Evolutionary conservation across 2,329 filamentous ascomycete genomes (phyloP).

Genomic region (Paecilomyces fulvus): DNA sequence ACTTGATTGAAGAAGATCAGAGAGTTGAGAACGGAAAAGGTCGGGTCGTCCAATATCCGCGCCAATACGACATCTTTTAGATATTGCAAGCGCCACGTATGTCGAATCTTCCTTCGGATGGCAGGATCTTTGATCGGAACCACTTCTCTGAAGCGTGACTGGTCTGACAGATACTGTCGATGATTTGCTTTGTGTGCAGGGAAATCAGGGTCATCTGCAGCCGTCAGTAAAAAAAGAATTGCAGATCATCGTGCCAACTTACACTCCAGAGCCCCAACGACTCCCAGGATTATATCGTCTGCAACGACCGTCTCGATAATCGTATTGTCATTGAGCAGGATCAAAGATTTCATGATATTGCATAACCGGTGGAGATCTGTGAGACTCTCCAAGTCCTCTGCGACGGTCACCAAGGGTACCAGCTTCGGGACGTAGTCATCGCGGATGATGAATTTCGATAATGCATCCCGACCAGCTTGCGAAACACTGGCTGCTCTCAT

Average conservation of each 20-base stretch:
- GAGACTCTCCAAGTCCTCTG: slow-evolving; percentile 84
- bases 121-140: slow-evolving; percentile 77
- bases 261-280: slow-evolving; percentile 91
- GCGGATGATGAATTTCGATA: slow-evolving; percentile 76
- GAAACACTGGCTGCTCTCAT: slow-evolving; percentile 73
- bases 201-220: slow-evolving; percentile 80
- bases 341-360: slow-evolving; percentile 96
- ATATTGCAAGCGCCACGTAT: slow-evolving; percentile 92
- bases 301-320: slow-evolving; percentile 93
- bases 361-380: slow-evolving; percentile 82
- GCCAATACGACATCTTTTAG: slow-evolving; percentile 97
- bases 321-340: slow-evolving; percentile 85
- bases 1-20: slow-evolving; percentile 99
- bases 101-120: slow-evolving; percentile 85
- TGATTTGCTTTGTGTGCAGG: slow-evolving; percentile 97
- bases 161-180: slow-evolving; percentile 80
- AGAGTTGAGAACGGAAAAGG: slow-evolving; percentile 93
- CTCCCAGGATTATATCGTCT: slow-evolving; percentile 79
- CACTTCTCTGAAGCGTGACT: slow-evolving; percentile 91
- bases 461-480: slow-evolving; percentile 68
- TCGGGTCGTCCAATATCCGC: slow-evolving; percentile 91
- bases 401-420: slow-evolving; percentile 74
- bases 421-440: slow-evolving; percentile 85
- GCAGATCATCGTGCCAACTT: slow-evolving; percentile 16
- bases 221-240: slow-evolving; percentile 21